A percentile compares a stretch with the other conserved stretches of the same genome.
Evolutionary conservation across 805 yeast species (phyloP).

Genomic region (Candida corydali): DNA sequence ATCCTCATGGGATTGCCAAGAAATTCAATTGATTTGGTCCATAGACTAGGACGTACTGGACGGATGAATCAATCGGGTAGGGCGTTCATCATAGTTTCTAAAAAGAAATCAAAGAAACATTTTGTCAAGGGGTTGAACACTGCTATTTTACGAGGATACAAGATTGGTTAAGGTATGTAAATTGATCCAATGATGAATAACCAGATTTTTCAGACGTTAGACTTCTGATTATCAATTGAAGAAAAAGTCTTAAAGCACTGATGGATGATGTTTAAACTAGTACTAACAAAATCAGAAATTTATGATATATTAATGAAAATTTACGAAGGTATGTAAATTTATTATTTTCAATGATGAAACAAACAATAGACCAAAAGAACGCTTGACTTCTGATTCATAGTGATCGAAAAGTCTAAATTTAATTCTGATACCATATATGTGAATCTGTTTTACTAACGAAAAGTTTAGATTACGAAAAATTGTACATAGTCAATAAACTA

Average conservation of each 20-base stretch:
- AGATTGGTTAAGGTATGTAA: conserved; percentile 20
- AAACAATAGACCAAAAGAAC: conserved; percentile 7
- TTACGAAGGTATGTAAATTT: conserved; percentile 1
- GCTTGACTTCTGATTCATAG: conserved; percentile 8
- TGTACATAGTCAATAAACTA: neutral
- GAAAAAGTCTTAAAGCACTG: conserved; percentile 31
- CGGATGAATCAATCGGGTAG: conserved; percentile 87
- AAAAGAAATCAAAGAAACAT: conserved; percentile 51
- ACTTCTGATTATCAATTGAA: conserved; percentile 34
- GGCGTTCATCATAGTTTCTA: conserved; percentile 74
- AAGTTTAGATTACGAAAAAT: too few relatives aligned
- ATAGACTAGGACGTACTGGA: conserved; percentile 92
- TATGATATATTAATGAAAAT: too few relatives aligned
- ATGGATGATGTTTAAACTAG: conserved; percentile 5
- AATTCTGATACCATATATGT: too few relatives aligned
- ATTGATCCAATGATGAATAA: conserved; percentile 8
- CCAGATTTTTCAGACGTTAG: conserved; percentile 25
- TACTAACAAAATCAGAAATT: neutral
- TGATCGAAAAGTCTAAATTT: conserved; percentile 6
- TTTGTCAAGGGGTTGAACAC: conserved; percentile 82
- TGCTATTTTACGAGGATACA: conserved; percentile 51
- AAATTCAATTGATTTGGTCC: conserved; percentile 80
- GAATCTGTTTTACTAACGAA: too few relatives aligned
- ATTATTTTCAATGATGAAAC: conserved; percentile 5
- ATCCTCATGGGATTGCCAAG: conserved; percentile 82